phyloP scores from a whole-genome alignment of 768 basidiomycete species.

The Macrolepiota fuliginosa region DNA sequence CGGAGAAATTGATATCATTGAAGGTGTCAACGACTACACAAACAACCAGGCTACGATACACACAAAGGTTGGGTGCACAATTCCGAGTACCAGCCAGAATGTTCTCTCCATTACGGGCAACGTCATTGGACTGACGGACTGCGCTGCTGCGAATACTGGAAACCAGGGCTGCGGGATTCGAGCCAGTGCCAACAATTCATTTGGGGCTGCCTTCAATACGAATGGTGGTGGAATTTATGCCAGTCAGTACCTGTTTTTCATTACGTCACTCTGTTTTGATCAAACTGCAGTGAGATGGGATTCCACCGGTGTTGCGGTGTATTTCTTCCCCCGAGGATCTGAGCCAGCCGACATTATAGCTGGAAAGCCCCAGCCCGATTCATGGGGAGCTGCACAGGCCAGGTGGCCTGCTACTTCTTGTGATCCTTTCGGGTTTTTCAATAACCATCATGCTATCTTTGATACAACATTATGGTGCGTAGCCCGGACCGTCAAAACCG shows the following conservation, averaged over 20 bases:
- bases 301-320: slow-evolving; percentile 69
- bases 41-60: slow-evolving; percentile 83
- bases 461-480: slow-evolving; percentile 82
- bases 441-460: slow-evolving; percentile 74
- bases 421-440: slow-evolving; percentile 77
- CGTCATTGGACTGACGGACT: slow-evolving; percentile 70
- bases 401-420: slow-evolving; percentile 76
- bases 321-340: slow-evolving; percentile 73
- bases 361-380: slow-evolving; percentile 69
- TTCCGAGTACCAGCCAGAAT: slow-evolving; percentile 46
- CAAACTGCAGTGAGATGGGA: slow-evolving; percentile 69
- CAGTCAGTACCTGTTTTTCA: slow-evolving; percentile 50
- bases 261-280: slow-evolving; percentile 8
- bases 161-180: slow-evolving; percentile 85
- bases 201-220: slow-evolving; percentile 85
- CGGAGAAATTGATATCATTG: slow-evolving; percentile 84
- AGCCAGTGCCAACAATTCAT: slow-evolving; percentile 56
- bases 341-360: slow-evolving; percentile 77
- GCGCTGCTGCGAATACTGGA: slow-evolving; percentile 63
- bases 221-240: slow-evolving; percentile 88
- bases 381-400: slow-evolving; percentile 78
- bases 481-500: slow-evolving; percentile 7
- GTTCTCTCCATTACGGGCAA: slow-evolving; percentile 57
- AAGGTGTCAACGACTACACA: slow-evolving; percentile 80
- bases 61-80: slow-evolving; percentile 66